phyloP scores from a whole-genome alignment of 441 rosid genomes.

The Populus hybrid region DNA sequence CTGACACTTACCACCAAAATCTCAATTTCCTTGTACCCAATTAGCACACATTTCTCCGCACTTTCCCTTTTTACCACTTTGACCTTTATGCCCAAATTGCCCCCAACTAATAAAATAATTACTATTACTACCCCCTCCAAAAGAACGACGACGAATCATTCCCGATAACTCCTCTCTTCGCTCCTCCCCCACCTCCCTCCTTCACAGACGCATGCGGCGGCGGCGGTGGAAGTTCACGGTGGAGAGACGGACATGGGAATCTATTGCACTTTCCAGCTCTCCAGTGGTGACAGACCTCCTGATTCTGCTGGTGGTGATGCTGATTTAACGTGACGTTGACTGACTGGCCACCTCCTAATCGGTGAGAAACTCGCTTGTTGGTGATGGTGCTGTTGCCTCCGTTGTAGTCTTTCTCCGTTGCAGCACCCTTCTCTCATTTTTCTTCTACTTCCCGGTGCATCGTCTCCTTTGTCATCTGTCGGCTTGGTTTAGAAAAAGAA shows the following conservation, averaged over 20 bases:
- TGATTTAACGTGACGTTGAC: constrained; percentile 23
- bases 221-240: constrained; percentile 59
- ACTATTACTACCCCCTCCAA: too few relatives aligned
- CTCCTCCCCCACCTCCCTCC: constrained; percentile 21
- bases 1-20: too few relatives aligned
- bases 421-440: too few relatives aligned
- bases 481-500: too few relatives aligned
- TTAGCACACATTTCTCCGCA: too few relatives aligned
- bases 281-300: constrained; percentile 81
- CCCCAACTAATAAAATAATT: too few relatives aligned
- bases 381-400: constrained; percentile 40
- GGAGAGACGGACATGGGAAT: constrained; percentile 63
- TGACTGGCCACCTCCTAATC: constrained; percentile 51
- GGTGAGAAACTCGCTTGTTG: constrained; percentile 58
- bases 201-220: constrained; percentile 8
- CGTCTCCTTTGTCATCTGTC: too few relatives aligned
- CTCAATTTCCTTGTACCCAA: too few relatives aligned
- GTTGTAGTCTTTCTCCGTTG: constrained; percentile 30
- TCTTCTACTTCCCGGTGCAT: too few relatives aligned
- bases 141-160: constrained; percentile 29
- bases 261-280: constrained; percentile 79
- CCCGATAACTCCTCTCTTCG: constrained; percentile 58
- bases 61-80: too few relatives aligned
- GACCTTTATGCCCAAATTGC: too few relatives aligned
- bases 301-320: constrained; percentile 24